These are phyloP conservation scores for Labyrinthula sp. DNA, from an alignment of 352 stramenopile species.

Conservation along the genomic window DNA sequence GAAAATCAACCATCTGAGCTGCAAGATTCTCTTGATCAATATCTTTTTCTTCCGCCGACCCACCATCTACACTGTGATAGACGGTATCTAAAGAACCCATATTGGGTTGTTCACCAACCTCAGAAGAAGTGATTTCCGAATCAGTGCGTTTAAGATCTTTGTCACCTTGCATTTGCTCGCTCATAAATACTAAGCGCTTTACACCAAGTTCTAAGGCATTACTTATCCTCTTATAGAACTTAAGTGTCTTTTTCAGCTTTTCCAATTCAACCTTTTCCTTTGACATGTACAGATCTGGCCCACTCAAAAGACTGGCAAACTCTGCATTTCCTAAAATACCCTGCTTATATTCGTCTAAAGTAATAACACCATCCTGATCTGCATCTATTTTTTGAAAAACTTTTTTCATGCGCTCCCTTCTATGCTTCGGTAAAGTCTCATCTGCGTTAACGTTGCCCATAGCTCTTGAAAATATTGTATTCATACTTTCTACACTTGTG, in stretches of 20 bases:
- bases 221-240: no score
- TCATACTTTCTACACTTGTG: constrained; percentile 26
- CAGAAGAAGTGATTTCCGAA: no score
- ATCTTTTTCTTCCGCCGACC: no score
- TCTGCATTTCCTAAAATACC: constrained; percentile 26
- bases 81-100: no score
- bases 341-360: constrained; percentile 25
- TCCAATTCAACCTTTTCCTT: constrained; percentile 26
- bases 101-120: no score
- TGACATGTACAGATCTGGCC: constrained; percentile 18
- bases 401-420: constrained; percentile 17
- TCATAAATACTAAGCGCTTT: no score
- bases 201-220: no score
- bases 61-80: no score
- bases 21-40: no score
- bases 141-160: no score
- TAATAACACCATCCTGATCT: constrained; percentile 22
- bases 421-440: constrained; percentile 23
- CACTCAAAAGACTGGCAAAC: constrained; percentile 18
- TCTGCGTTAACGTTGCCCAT: constrained; percentile 25
- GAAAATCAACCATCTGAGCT: no score
- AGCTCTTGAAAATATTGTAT: constrained; percentile 21
- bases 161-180: no score
- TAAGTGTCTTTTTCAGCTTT: constrained; percentile 12
- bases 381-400: constrained; percentile 26